Base-by-base conservation (phyloP, 805 yeast species). In the Barnettozyma sp. region DNA sequence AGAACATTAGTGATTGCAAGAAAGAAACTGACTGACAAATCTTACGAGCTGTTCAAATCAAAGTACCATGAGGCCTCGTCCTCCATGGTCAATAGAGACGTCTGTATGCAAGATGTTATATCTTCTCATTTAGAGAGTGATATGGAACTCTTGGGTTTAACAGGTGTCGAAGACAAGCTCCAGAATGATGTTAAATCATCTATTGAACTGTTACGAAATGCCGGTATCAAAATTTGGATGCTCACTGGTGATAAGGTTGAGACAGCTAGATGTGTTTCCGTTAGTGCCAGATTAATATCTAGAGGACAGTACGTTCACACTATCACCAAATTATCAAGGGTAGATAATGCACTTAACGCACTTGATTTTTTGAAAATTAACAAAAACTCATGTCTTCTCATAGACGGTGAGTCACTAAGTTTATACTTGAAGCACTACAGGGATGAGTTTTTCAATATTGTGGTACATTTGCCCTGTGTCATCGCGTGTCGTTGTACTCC, bases 181-280 rank as follows among this genome's bases (percentile, higher is more conserved):
- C 99, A 92, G 56, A 71, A 75, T 39, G 87, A 90, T 56, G 96
- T 94, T 33, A 90, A 90, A 59, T 72, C 94, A 0, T 85, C 96
- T 0, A 78, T 92, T 40, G 99, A 92, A 63, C 68, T 88, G 23
- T 67, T 92, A 46, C 73, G 98, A 48, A 92, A 94, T 60, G 99
- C 97, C 0, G 98, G 97, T 4, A 76, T 94, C 38, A 88, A 88
- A 51, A 92, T 92, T 34, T 92, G 99, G 99, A 94, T 92, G 98
- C 65, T 92, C 32, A 92, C 99, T 0, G 99, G 99, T 47, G 99
- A 92, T 58, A 92, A 92, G 57, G 97, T 92, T 6, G 99, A 92
- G 62, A 92, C 99, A 0, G 98, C 98, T 1, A 76, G 87, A 41
- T 92, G 98, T 70, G 97, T 92, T 26, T 87, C 97, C 15, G 83